Conservation (phyloP, 306 rosid genomes). For the Medicago ruthenica region DNA sequence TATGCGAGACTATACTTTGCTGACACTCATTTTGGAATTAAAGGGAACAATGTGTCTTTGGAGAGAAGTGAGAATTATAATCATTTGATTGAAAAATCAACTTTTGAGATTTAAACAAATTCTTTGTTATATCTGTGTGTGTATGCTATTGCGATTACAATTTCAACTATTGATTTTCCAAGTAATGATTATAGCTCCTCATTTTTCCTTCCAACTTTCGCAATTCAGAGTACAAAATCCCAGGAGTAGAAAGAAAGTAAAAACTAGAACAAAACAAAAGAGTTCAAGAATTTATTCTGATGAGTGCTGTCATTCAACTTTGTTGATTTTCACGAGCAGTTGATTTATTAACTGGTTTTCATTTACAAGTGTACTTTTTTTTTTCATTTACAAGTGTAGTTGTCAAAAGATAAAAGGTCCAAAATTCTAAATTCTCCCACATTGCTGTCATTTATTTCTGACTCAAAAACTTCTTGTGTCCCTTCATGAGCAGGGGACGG, state of each 20-base stretch:
- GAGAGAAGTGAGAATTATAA: slow-evolving; percentile 2
- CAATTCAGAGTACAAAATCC: neutral
- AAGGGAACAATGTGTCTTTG: neutral
- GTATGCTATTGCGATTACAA: neutral
- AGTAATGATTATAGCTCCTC: neutral
- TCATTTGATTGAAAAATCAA: neutral
- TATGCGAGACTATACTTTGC: slow-evolving; percentile 8
- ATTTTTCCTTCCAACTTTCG: neutral
- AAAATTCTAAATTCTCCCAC: neutral
- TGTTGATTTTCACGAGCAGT: slow-evolving; percentile 7
- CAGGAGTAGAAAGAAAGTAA: neutral
- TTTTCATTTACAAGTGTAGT: too few relatives aligned
- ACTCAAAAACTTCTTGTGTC: neutral
- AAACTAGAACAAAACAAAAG: neutral
- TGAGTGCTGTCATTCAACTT: slow-evolving; percentile 16
- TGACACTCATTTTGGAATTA: neutral
- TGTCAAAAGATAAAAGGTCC: neutral
- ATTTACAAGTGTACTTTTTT: neutral
- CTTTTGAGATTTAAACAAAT: neutral
- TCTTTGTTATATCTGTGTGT: neutral
- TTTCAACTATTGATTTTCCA: slow-evolving; percentile 6
- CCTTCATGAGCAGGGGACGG: neutral
- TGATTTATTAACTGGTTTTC: neutral
- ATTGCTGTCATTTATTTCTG: neutral
- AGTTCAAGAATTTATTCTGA: neutral